Evolutionary conservation across 768 basidiomycete genomes (phyloP).

Genomic region (Lactifluus echinatus): DNA sequence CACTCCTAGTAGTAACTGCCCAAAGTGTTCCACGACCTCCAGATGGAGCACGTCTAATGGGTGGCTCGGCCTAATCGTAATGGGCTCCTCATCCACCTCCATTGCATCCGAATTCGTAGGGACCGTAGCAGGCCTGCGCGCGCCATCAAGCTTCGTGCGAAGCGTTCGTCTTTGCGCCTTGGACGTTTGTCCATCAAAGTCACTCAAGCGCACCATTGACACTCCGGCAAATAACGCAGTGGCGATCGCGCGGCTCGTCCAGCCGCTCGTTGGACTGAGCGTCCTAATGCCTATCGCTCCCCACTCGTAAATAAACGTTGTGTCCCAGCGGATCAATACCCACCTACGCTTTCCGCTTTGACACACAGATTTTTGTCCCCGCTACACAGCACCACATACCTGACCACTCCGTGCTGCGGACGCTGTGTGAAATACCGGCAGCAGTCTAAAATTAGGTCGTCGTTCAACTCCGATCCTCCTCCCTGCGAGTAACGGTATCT

Average conservation of each 20-base stretch:
- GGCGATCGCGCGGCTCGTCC: slow-evolving; percentile 47
- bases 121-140: slow-evolving; percentile 19
- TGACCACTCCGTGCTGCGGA: slow-evolving; percentile 25
- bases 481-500: neutral
- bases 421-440: slow-evolving; percentile 47
- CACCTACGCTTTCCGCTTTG: slow-evolving; percentile 34
- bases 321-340: neutral
- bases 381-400: slow-evolving; percentile 50
- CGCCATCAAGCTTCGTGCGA: slow-evolving; percentile 7
- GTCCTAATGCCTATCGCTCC: slow-evolving; percentile 10
- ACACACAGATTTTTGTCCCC: slow-evolving; percentile 61
- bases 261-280: slow-evolving; percentile 15
- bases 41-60: slow-evolving; percentile 58
- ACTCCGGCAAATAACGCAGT: slow-evolving; percentile 34
- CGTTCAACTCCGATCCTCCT: slow-evolving; percentile 42
- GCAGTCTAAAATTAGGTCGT: slow-evolving; percentile 69
- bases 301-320: neutral
- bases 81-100: slow-evolving; percentile 47
- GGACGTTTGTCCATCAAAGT: slow-evolving; percentile 30
- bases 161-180: slow-evolving; percentile 21
- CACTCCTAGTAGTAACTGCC: slow-evolving; percentile 48
- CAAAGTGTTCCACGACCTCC: slow-evolving; percentile 63
- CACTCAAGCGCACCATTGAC: slow-evolving; percentile 27
- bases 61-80: slow-evolving; percentile 40
- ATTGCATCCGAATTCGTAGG: slow-evolving; percentile 32